Base-by-base conservation (phyloP, 805 yeast species). In the Pichia sporocuriosa region DNA sequence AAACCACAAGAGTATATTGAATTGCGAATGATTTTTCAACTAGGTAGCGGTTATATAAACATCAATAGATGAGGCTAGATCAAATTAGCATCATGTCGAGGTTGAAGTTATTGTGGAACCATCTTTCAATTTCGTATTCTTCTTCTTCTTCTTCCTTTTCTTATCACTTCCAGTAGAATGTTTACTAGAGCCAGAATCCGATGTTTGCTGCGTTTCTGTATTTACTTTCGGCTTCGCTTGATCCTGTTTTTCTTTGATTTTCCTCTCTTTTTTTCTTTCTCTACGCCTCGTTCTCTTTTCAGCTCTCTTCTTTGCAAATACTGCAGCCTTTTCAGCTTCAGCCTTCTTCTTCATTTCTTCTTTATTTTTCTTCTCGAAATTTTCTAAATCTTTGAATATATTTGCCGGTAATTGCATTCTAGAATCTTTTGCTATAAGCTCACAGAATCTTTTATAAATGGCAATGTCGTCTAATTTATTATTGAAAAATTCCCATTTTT, bases 331-430 rank as follows among this genome's bases (percentile, higher is more conserved):
- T 17, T 23, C 28, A 24, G 26, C 12, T 20, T 29, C 15, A 24
- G 8, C 20, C 28, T 24, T 25, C 28, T 24, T 29, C 8, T n/a
- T 13, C 19, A 29, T 31, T 24, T n/a, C 22, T 19, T 32, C 22
- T 40, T 43, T 42, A 34, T 29, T 26, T 38, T 38, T 32, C 43
- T 45, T 20, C 31, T 33, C 44, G 15, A 16, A 16, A 13, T 17
- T 26, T 37, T 17, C 10, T 6, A 12, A 12, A 9, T 35, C 25
- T 11, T 28, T 35, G 22, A 43, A 39, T 7, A 43, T 43, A 26
- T 39, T 29, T 15, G 20, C 17, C 12, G 43, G 43, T 13, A 43
- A 11, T 12, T 35, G 36, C 7, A 9, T 16, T 21, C 22, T 24
- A 13, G 21, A 17, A 32, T 34, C 28, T 12, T 37, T 26, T 23